Conservation (phyloP, 768 basidiomycete species). For the Lentinus tigrinus region DNA sequence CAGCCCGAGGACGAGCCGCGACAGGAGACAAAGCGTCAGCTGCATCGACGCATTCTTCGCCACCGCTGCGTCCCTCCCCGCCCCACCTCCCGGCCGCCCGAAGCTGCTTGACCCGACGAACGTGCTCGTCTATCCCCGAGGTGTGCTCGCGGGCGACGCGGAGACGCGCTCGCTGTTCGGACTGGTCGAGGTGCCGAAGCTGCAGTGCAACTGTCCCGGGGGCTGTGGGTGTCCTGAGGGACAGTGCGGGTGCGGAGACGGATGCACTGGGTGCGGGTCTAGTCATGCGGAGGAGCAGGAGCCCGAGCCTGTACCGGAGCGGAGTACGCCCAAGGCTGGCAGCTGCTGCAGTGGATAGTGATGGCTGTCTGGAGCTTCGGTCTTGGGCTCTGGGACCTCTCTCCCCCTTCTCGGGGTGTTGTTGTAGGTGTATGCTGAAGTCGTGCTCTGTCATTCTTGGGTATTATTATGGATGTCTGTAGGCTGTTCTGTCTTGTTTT, state of each 20-base stretch:
- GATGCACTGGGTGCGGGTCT: conserved; percentile 54
- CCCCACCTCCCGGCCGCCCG: conserved; percentile 55
- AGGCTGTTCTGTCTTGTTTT: no score
- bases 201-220: conserved; percentile 63
- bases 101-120: conserved; percentile 51
- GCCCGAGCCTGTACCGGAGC: not conserved
- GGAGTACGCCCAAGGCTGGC: not conserved
- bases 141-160: conserved; percentile 35
- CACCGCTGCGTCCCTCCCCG: conserved; percentile 67
- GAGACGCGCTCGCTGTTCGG: conserved; percentile 47
- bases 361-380: no score
- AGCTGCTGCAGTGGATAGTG: not conserved
- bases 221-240: conserved; percentile 55
- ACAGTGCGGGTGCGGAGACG: conserved; percentile 53
- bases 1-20: not conserved
- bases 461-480: no score
- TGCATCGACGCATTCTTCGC: conserved; percentile 67
- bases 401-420: no score
- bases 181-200: conserved; percentile 56
- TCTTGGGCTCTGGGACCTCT: no score
- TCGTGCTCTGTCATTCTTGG: no score
- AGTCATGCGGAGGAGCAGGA: conserved; percentile 2
- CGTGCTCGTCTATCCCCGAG: conserved; percentile 42
- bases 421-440: no score
- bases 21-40: conserved; percentile 20